Evolutionary conservation across 495 filamentous ascomycete genomes (phyloP).

Genomic region (Lepidopterella palustris): DNA sequence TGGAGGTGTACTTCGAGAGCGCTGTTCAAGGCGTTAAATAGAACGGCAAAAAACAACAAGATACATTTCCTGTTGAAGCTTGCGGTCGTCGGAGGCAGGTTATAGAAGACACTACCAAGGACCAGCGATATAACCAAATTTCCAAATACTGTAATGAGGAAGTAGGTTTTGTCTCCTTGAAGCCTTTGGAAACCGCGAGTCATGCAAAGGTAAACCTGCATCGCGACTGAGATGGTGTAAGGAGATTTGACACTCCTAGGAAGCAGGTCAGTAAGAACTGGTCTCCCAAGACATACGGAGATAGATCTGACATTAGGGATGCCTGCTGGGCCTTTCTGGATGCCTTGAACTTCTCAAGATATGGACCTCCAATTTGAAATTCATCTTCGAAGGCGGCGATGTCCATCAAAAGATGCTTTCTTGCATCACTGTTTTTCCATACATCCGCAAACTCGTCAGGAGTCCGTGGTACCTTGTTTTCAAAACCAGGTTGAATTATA

Average conservation of each 20-base stretch:
- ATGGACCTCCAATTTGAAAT: slow-evolving; percentile 55
- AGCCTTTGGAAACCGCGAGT: slow-evolving; percentile 62
- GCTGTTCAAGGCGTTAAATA: slow-evolving; percentile 74
- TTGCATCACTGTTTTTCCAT: slow-evolving; percentile 66
- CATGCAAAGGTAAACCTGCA: slow-evolving; percentile 66
- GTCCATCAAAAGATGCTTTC: slow-evolving; percentile 55
- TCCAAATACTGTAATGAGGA: slow-evolving; percentile 59
- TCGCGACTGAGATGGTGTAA: slow-evolving; percentile 62
- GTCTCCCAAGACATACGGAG: not conserved
- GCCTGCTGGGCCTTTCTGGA: slow-evolving; percentile 59
- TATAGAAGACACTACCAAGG: slow-evolving; percentile 72
- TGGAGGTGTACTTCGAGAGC: slow-evolving; percentile 53
- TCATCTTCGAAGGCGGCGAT: slow-evolving; percentile 60
- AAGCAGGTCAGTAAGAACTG: not conserved
- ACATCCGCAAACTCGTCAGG: slow-evolving; percentile 60
- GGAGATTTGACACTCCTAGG: slow-evolving; percentile 48
- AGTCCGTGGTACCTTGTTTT: slow-evolving; percentile 56
- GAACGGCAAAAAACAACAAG: slow-evolving; percentile 74
- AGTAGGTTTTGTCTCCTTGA: slow-evolving; percentile 59
- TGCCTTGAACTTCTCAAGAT: slow-evolving; percentile 57
- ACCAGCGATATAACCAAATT: slow-evolving; percentile 70
- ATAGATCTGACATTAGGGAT: slow-evolving; percentile 38
- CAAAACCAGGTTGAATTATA: slow-evolving; percentile 51
- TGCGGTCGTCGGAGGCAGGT: slow-evolving; percentile 51
- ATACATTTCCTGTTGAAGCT: slow-evolving; percentile 70